These are phyloP conservation scores for Lindgomyces ingoldianus DNA, from an alignment of 495 filamentous ascomycete species.

Conservation along the genomic window DNA sequence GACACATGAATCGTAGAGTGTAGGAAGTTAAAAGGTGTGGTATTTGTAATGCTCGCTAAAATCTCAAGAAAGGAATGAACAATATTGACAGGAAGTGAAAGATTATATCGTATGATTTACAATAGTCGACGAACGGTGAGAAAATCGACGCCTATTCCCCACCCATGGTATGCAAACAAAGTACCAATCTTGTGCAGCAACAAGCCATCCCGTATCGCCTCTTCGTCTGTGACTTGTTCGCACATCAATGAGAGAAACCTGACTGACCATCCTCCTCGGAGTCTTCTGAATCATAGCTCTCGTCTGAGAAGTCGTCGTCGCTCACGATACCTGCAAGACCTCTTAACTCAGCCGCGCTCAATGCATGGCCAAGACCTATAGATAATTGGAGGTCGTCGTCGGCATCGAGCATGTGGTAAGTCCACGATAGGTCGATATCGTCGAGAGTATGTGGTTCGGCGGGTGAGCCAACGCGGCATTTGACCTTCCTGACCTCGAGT, in stretches of 20 bases:
- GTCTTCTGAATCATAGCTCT: slow-evolving; percentile 1
- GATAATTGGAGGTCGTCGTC: slow-evolving; percentile 25
- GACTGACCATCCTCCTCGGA: neutral
- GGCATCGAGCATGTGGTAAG: slow-evolving; percentile 16
- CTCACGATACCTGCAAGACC: slow-evolving; percentile 19
- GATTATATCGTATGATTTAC: no score
- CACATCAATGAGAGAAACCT: slow-evolving; percentile 1
- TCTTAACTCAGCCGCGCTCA: slow-evolving; percentile 15
- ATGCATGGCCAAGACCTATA: slow-evolving; percentile 19
- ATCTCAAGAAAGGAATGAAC: no score
- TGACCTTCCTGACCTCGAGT: slow-evolving; percentile 23
- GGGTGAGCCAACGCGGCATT: slow-evolving; percentile 15
- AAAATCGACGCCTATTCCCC: no score
- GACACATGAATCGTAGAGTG: no score
- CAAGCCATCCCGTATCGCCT: no score
- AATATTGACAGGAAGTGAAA: no score
- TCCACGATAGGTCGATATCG: slow-evolving; percentile 23
- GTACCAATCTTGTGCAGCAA: no score
- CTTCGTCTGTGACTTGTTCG: no score
- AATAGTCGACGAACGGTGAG: no score
- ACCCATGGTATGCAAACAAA: no score
- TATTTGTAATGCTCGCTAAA: no score
- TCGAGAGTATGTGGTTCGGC: slow-evolving; percentile 24
- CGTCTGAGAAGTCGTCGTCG: slow-evolving; percentile 23
- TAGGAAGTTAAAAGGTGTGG: no score